A percentile compares a stretch with the other conserved stretches of the same genome.
Evolutionary conservation across 2,329 filamentous ascomycete species (phyloP).

Genomic region (Didymella keratinophila): DNA sequence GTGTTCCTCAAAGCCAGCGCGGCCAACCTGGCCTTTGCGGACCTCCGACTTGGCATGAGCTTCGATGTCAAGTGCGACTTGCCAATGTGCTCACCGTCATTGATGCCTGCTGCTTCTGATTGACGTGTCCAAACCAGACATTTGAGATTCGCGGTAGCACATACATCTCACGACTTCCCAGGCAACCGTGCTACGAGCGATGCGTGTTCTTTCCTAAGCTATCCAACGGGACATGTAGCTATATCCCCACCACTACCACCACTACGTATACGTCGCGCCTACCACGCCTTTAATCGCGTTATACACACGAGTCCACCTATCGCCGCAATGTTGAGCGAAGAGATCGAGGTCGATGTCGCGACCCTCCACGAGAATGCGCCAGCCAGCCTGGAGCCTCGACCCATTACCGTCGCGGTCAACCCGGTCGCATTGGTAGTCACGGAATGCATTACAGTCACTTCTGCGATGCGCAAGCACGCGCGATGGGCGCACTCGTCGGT

Average conservation of each 20-base stretch:
- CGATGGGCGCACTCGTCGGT: slow-evolving; percentile 96
- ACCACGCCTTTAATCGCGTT: slow-evolving; percentile 26
- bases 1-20: slow-evolving; percentile 7
- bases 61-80: slow-evolving; percentile 14
- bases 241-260: slow-evolving; percentile 31
- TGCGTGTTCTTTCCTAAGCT: slow-evolving; percentile 35
- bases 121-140: slow-evolving; percentile 23
- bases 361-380: slow-evolving; percentile 37
- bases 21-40: slow-evolving; percentile 29
- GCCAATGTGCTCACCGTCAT: slow-evolving; percentile 5
- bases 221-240: slow-evolving; percentile 38
- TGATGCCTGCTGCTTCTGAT: slow-evolving; percentile 30
- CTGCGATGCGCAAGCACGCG: slow-evolving; percentile 96
- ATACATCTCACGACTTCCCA: slow-evolving; percentile 8
- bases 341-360: slow-evolving; percentile 31
- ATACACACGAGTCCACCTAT: slow-evolving; percentile 10
- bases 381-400: slow-evolving; percentile 34
- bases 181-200: slow-evolving; percentile 32
- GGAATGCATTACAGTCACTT: slow-evolving; percentile 98
- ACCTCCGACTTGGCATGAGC: slow-evolving; percentile 25
- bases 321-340: slow-evolving; percentile 42
- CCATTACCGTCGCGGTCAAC: slow-evolving; percentile 81
- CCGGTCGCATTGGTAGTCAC: slow-evolving; percentile 93
- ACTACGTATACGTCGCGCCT: slow-evolving; percentile 31
- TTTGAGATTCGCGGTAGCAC: slow-evolving; percentile 6